These are phyloP conservation scores for Bathelium albidoporum DNA, from an alignment of 495 filamentous ascomycete species.

Conservation along the genomic window DNA sequence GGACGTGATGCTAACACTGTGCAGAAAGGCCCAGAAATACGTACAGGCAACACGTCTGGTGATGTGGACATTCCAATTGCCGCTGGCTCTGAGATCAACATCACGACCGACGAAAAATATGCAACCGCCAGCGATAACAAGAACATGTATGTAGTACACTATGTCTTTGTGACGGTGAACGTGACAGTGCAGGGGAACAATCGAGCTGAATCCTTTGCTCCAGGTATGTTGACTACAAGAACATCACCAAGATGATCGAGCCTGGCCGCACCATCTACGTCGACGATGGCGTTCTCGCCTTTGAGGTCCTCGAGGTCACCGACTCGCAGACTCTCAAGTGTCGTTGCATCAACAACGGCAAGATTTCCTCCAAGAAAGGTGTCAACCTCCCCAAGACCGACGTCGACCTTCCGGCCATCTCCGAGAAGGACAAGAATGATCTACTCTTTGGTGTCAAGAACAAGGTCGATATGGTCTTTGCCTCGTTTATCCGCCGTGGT, in stretches of 20 bases:
- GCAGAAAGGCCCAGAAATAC: conserved; percentile 93
- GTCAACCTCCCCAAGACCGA: conserved; percentile 98
- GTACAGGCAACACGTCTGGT: conserved; percentile 80
- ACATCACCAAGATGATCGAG: conserved; percentile 96
- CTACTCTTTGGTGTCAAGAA: conserved; percentile 94
- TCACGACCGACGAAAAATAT: conserved; percentile 96
- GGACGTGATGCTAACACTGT: neutral
- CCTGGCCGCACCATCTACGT: conserved; percentile 95
- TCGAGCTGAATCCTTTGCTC: neutral
- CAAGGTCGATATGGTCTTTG: conserved; percentile 97
- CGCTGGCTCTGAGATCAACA: conserved; percentile 73
- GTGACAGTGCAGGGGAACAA: conserved; percentile 3
- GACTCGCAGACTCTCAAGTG: conserved; percentile 80
- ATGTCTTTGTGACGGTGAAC: neutral
- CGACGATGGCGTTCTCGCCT: conserved; percentile 93
- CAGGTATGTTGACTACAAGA: conserved; percentile 98
- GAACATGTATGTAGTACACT: conserved; percentile 65
- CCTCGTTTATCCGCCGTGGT: conserved; percentile 91
- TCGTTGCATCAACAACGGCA: conserved; percentile 88
- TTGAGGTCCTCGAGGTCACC: conserved; percentile 79
- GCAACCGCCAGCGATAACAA: conserved; percentile 69
- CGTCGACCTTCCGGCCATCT: conserved; percentile 92
- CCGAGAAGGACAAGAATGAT: conserved; percentile 95
- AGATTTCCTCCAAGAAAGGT: conserved; percentile 95
- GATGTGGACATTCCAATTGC: conserved; percentile 82